Conservation (phyloP, 768 basidiomycete species). For the Pleurotus platypus region DNA sequence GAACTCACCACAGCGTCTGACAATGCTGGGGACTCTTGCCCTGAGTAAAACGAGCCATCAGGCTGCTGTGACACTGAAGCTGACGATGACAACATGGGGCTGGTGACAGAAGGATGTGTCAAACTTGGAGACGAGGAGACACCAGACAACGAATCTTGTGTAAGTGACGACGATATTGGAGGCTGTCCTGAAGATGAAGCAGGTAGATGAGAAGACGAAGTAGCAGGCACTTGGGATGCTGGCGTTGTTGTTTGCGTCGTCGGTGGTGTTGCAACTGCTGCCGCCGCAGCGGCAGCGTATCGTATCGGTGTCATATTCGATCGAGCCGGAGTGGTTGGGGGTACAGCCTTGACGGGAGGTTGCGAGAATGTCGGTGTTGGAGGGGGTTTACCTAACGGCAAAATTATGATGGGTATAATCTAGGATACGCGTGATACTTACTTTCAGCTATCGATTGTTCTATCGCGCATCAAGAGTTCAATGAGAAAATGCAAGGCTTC, state of each 20-base stretch:
- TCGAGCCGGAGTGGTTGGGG: constrained; percentile 50
- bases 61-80: constrained; percentile 65
- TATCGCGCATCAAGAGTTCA: constrained; percentile 25
- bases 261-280: constrained; percentile 35
- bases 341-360: constrained; percentile 75
- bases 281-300: constrained; percentile 90
- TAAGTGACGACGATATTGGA: constrained; percentile 24
- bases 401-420: constrained; percentile 5
- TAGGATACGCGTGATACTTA: constrained; percentile 25
- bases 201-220: constrained; percentile 30
- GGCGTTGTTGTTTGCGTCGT: constrained; percentile 20
- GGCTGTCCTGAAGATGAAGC: constrained; percentile 38
- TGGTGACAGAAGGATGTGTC: constrained; percentile 81
- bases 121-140: constrained; percentile 73
- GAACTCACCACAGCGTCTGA: constrained; percentile 57
- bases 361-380: constrained; percentile 79
- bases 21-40: constrained; percentile 67
- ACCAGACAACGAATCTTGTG: constrained; percentile 39
- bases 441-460: constrained; percentile 66
- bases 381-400: constrained; percentile 58
- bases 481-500: neutral
- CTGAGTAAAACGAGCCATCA: constrained; percentile 67
- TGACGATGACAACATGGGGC: constrained; percentile 77
- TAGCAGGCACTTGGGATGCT: constrained; percentile 24
- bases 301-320: constrained; percentile 68